Conservation (phyloP, 306 rosid genomes). For the Vigna radiata region DNA sequence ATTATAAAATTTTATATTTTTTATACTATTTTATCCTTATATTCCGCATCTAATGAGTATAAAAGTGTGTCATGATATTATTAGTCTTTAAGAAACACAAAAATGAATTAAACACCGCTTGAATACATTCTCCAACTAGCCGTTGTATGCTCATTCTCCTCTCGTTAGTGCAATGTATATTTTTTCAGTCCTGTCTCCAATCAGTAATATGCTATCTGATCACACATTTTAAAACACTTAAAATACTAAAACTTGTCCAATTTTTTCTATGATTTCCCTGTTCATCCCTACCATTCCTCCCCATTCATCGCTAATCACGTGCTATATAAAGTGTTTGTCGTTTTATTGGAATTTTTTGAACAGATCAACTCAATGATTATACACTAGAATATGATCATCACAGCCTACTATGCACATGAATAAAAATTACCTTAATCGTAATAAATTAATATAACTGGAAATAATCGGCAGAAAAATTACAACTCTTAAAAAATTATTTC, state of each 20-base stretch:
- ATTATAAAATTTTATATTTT: no score
- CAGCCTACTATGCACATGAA: not conserved
- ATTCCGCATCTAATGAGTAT: no score
- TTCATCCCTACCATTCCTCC: not conserved
- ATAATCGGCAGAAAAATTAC: not conserved
- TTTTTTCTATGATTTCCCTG: not conserved
- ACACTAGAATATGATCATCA: not conserved
- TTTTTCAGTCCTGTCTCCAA: no score
- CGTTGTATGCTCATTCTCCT: not conserved
- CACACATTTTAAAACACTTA: not conserved
- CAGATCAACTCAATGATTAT: not conserved
- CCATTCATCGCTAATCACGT: slow-evolving; percentile 10
- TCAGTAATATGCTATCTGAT: not conserved
- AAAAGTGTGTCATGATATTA: no score
- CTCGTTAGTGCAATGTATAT: no score
- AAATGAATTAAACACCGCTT: not conserved
- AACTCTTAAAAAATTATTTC: not conserved
- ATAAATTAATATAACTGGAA: not conserved
- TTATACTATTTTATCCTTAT: no score
- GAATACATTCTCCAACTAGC: not conserved
- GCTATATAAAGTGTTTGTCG: not conserved
- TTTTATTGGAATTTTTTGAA: not conserved
- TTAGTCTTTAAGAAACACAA: not conserved
- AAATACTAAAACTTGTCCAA: not conserved
- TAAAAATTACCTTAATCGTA: not conserved